Conservation (phyloP, 306 rosid genomes). For the Inga laurina region DNA sequence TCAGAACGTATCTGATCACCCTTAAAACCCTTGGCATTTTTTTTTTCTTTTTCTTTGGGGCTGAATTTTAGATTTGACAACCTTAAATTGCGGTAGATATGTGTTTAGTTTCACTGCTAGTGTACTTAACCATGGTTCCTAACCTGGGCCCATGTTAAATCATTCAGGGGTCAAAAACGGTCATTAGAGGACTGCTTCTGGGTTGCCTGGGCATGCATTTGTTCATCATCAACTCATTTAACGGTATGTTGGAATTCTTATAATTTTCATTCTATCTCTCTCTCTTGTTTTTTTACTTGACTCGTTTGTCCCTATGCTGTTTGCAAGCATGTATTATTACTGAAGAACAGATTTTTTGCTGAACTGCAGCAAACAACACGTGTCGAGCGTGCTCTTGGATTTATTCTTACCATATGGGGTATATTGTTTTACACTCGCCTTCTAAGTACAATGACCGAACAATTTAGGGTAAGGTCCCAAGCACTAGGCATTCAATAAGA, state of each 20-base stretch:
- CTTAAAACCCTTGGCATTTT: not conserved
- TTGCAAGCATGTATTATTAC: constrained; percentile 23
- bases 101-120: constrained; percentile 24
- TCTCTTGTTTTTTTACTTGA: not conserved
- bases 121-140: constrained; percentile 36
- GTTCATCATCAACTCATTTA: constrained; percentile 88
- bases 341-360: constrained; percentile 29
- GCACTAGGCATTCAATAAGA: constrained; percentile 13
- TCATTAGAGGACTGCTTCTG: constrained; percentile 94
- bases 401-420: constrained; percentile 97
- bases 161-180: constrained; percentile 52
- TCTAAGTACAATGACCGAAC: constrained; percentile 94
- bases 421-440: constrained; percentile 89
- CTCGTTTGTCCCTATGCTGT: not conserved
- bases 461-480: constrained; percentile 78
- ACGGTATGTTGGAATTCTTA: constrained; percentile 49
- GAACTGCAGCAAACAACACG: constrained; percentile 78
- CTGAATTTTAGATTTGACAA: not conserved
- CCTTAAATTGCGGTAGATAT: not conserved
- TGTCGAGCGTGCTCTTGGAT: constrained; percentile 85
- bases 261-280: constrained; percentile 24
- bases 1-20: not conserved
- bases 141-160: constrained; percentile 35
- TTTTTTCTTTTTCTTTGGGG: not conserved
- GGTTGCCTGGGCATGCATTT: constrained; percentile 99